These are phyloP conservation scores for Tilletia indica DNA, from an alignment of 1,284 basidiomycete genomes.

Conservation along the genomic window DNA sequence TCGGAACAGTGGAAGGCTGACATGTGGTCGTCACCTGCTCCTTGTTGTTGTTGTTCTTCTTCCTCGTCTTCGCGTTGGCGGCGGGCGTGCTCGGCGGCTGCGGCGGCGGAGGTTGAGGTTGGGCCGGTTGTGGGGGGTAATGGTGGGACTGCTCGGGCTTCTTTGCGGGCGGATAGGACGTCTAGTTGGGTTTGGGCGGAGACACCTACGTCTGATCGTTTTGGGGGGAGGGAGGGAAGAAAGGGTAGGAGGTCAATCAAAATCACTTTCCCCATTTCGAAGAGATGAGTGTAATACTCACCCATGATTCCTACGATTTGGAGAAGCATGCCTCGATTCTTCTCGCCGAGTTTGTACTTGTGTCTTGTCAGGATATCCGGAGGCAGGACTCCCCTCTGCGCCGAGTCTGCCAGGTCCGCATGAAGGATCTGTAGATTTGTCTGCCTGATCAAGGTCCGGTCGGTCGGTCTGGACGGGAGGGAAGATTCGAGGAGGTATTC, in stretches of 20 bases:
- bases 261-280: not conserved
- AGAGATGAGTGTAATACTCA: not conserved
- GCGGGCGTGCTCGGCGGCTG: not conserved
- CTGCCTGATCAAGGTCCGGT: not conserved
- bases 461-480: not conserved
- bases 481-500: conserved; percentile 1
- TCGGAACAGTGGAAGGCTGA: not conserved
- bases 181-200: conserved; percentile 11
- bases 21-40: conserved; percentile 1
- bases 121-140: not conserved
- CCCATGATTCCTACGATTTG: conserved; percentile 13
- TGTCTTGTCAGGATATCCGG: not conserved
- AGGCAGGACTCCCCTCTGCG: not conserved
- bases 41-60: not conserved
- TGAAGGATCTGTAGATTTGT: not conserved
- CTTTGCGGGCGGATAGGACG: not conserved
- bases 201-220: not conserved
- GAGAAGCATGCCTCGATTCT: not conserved
- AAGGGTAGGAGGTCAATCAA: not conserved
- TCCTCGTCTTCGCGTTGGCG: not conserved
- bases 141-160: not conserved
- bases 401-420: conserved; percentile 13
- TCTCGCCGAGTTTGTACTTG: conserved; percentile 1
- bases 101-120: not conserved
- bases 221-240: too few relatives aligned